A percentile compares a stretch with the other conserved stretches of the same genome.
These are phyloP conservation scores for Mycena albidolilacea DNA, from an alignment of 768 basidiomycete species.

Conservation along the genomic window DNA sequence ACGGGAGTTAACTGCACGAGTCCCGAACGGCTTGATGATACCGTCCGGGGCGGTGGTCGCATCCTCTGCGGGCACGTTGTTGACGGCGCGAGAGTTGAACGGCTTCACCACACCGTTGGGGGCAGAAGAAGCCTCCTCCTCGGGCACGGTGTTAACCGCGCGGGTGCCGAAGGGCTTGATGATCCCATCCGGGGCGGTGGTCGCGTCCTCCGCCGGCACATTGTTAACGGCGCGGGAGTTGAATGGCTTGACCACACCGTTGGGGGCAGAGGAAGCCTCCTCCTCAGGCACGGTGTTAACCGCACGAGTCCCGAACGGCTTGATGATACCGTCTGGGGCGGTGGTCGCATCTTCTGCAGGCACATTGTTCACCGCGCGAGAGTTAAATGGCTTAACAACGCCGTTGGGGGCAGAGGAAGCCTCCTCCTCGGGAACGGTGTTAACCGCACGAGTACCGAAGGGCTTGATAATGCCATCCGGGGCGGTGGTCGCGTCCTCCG, in stretches of 20 bases:
- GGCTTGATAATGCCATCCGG: slow-evolving; percentile 48
- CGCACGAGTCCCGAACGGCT: slow-evolving; percentile 33
- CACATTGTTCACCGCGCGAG: slow-evolving; percentile 43
- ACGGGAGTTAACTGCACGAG: slow-evolving; percentile 40
- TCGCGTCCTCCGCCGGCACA: slow-evolving; percentile 39
- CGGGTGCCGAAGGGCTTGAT: slow-evolving; percentile 50
- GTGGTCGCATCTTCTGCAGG: slow-evolving; percentile 43
- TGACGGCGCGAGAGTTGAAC: slow-evolving; percentile 51
- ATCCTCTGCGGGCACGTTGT: slow-evolving; percentile 39
- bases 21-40: slow-evolving; percentile 22
- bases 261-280: slow-evolving; percentile 49
- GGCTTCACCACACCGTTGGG: slow-evolving; percentile 50
- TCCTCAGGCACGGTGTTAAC: slow-evolving; percentile 25
- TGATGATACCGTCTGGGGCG: slow-evolving; percentile 50
- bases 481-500: slow-evolving; percentile 45
- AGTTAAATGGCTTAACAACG: slow-evolving; percentile 15
- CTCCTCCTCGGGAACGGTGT: background rate
- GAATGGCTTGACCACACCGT: slow-evolving; percentile 54
- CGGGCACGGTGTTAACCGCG: slow-evolving; percentile 39
- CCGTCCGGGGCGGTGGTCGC: slow-evolving; percentile 45
- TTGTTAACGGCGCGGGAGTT: slow-evolving; percentile 46
- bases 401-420: slow-evolving; percentile 39
- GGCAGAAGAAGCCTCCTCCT: slow-evolving; percentile 52
- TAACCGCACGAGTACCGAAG: slow-evolving; percentile 33
- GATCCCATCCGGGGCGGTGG: slow-evolving; percentile 51